A percentile compares a stretch with the other conserved stretches of the same genome.
These are phyloP conservation scores for Cercospora berteroae DNA, from an alignment of 2,329 filamentous ascomycete species.

Conservation along the genomic window DNA sequence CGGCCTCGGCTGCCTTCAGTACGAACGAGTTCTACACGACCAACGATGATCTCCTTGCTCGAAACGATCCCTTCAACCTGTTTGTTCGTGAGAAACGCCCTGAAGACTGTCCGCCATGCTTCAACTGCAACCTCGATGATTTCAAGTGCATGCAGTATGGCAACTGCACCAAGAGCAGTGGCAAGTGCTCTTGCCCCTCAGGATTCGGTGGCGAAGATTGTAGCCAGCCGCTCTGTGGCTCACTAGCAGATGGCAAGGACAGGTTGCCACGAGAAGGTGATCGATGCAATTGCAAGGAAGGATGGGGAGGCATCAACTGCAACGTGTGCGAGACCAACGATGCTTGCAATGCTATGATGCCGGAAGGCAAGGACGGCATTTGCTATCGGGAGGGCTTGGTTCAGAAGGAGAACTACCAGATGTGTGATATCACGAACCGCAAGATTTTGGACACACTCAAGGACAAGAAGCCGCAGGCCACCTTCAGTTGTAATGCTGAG, in stretches of 20 bases:
- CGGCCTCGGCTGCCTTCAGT: conserved; percentile 21
- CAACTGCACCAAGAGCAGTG: conserved; percentile 82
- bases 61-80: conserved; percentile 23
- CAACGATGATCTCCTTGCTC: conserved; percentile 32
- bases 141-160: conserved; percentile 91
- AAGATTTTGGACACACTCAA: conserved; percentile 88
- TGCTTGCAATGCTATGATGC: conserved; percentile 86
- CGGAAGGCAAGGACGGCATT: conserved; percentile 67
- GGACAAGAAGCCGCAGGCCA: conserved; percentile 84
- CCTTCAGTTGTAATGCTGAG: conserved; percentile 82
- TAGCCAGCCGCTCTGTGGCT: conserved; percentile 84
- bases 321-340: conserved; percentile 81
- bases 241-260: conserved; percentile 75
- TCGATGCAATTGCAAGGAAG: conserved; percentile 81
- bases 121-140: conserved; percentile 94
- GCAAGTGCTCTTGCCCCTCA: conserved; percentile 86
- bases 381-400: conserved; percentile 91
- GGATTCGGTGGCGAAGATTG: conserved; percentile 96
- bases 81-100: conserved; percentile 70
- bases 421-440: conserved; percentile 94
- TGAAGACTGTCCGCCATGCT: conserved; percentile 79
- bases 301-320: conserved; percentile 97
- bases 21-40: conserved; percentile 32
- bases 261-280: conserved; percentile 70
- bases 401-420: conserved; percentile 93